Evolutionary conservation across 192 early-diverging fungal species (phyloP).

Genomic region (Mortierella claussenii): DNA sequence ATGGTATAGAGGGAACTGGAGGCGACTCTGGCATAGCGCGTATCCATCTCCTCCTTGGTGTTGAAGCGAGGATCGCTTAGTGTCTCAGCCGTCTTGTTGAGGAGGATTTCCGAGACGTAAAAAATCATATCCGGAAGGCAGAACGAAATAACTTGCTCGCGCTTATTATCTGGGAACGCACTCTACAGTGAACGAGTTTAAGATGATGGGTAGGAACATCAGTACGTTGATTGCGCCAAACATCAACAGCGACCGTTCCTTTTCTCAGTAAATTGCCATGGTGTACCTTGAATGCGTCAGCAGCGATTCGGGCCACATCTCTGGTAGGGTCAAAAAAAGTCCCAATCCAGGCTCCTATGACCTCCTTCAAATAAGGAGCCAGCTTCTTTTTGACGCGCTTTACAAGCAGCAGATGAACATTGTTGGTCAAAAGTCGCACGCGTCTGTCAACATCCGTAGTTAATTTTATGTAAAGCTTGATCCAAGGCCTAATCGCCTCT

Average conservation of each 20-base stretch:
- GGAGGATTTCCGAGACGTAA: constrained; percentile 73
- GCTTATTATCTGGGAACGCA: constrained; percentile 86
- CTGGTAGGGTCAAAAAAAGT: constrained; percentile 83
- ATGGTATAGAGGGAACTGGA: constrained; percentile 69
- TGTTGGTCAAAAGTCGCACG: constrained; percentile 76
- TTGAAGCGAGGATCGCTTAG: constrained; percentile 83
- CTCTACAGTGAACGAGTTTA: constrained; percentile 57
- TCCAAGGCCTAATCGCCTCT: constrained; percentile 58
- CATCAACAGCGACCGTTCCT: too few relatives aligned
- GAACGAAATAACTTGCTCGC: constrained; percentile 77
- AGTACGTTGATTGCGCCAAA: too few relatives aligned
- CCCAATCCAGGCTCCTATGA: constrained; percentile 88
- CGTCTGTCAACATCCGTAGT: constrained; percentile 86
- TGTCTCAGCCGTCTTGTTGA: constrained; percentile 83
- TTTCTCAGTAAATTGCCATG: too few relatives aligned
- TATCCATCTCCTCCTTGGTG: constrained; percentile 77
- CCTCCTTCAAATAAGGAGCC: constrained; percentile 82
- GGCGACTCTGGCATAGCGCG: constrained; percentile 76
- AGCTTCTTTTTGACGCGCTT: constrained; percentile 75
- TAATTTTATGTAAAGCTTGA: constrained; percentile 71
- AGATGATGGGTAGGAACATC: too few relatives aligned
- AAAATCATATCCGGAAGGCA: constrained; percentile 79
- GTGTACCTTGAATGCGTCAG: constrained; percentile 72
- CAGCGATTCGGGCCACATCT: constrained; percentile 77
- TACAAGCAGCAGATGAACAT: constrained; percentile 75